Evolutionary conservation across 2,329 filamentous ascomycete species (phyloP), one percentile per base, ranked within the genome.

Genomic region (Penicillium aurantiogriseum): DNA sequence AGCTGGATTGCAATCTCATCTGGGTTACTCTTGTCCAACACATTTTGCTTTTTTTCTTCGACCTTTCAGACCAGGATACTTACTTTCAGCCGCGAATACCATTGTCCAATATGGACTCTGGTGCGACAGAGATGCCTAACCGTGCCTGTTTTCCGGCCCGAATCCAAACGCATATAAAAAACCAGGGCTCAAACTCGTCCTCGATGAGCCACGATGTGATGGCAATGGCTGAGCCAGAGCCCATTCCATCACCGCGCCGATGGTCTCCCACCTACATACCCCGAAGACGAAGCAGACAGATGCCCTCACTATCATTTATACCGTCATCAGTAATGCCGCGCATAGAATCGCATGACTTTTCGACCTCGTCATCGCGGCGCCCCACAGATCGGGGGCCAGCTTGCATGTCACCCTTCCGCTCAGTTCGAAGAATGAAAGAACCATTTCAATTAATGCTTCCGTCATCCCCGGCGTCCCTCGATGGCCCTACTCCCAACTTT

Each of bases 371-470:
- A 36, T 49, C 63, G 23, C 63, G 68, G 55, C 64, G 70, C 27
- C 60, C 67, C 25, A 57, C 60, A 36, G 71, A 72, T 17, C 68
- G 71, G 6, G 61, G 54, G 0, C 56, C 65, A 10, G 56, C 65
- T 45, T 69, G 59, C 21, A 65, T 74, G 38, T 76, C 74, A 11
- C 74, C 74, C 0, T 76, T 76, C 52, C 73, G 74, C 17, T 76
- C 74, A 1, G 74, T 76, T 10, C 69, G 71, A 19, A 71, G 61
- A 56, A 76, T 76, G 74, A 76, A 75, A 45, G 68, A 75, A 49
- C 73, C 74, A 15, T 75, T 76, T 36, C 73, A 72, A 39, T 58
- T 76, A 17, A 70, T 69, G 54, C 63, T 76, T 13, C 73, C 73
- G 9, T 54, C 63, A 7, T 75, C 73, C 2, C 73, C 74, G 6